Evolutionary conservation across 768 basidiomycete species (phyloP), one percentile per base, ranked within the genome.

Genomic region (Symmetrospora coprosmae): DNA sequence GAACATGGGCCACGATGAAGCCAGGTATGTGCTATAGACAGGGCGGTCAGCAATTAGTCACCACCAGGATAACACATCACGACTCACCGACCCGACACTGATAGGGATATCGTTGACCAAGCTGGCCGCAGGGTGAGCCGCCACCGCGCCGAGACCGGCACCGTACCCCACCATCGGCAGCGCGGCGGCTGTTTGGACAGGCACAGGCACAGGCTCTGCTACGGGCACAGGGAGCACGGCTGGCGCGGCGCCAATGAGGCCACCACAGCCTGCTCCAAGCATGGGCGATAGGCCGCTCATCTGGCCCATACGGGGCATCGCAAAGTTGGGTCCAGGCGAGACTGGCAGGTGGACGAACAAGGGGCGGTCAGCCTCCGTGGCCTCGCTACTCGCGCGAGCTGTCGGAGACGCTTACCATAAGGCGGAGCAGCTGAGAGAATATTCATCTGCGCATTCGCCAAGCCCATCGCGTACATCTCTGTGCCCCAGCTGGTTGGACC

Each of bases 71-170:
- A 17, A n/a, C n/a, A n/a, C n/a, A 17, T 4, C 19, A 14, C 7
- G 9, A 46, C 55, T 58, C 35, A 58, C 55, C 13, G 55, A 43
- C 27, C 55, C 55, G 9, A 58, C 55, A 31, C 39, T 43, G 31
- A 58, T 31, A 16, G 55, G 55, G 23, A 58, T 58, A n/a, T 58
- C 43, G 43, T 58, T 58, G 55, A 58, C 40, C 25, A 58, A 46
- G 30, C 40, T 58, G 23, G 55, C 39, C 14, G 43, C 13, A 43
- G 3, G 25, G 8, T 39, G 41, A 21, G 37, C 8, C 33, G 43
- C 21, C 16, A 46, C 21, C 21, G n/a, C n/a, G n/a, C n/a, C n/a
- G 43, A 23, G 11, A 46, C 21, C 25, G 43, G 43, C 14, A 27
- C 41, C n/a, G 55, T n/a, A n/a, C n/a, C n/a, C n/a, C n/a, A n/a